Percentiles rank a stretch among this genome's conserved stretches.
Evolutionary conservation across 176 grass and related monocot species (phyloP).

Genomic region (Bonia amplexicaulis): DNA sequence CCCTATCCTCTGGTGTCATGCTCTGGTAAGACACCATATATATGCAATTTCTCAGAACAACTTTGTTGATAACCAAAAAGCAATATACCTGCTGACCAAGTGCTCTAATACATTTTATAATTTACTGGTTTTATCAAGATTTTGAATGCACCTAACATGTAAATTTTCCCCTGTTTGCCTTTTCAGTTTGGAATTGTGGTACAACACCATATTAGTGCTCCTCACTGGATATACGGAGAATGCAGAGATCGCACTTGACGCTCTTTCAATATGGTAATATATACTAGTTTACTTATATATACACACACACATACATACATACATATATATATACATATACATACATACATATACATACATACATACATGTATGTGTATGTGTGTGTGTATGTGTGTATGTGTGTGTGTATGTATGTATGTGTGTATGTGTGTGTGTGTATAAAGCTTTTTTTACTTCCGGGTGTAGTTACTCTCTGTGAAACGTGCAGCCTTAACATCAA

Average conservation of each 20-base stretch:
- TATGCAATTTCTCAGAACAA: neutral
- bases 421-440: too few relatives aligned
- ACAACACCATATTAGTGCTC: constrained; percentile 74
- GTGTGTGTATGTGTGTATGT: too few relatives aligned
- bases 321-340: too few relatives aligned
- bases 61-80: neutral
- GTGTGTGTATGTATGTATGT: too few relatives aligned
- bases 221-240: constrained; percentile 82
- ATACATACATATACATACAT: too few relatives aligned
- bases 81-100: neutral
- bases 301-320: too few relatives aligned
- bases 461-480: too few relatives aligned
- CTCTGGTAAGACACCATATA: constrained; percentile 60
- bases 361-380: too few relatives aligned
- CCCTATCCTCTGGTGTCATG: constrained; percentile 77
- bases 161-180: neutral
- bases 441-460: too few relatives aligned
- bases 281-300: neutral
- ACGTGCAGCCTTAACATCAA: too few relatives aligned
- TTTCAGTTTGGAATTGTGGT: constrained; percentile 86
- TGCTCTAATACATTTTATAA: neutral
- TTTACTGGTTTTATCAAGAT: neutral
- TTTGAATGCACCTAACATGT: neutral
- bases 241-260: constrained; percentile 74
- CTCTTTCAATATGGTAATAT: constrained; percentile 87